Percentiles rank a stretch among this genome's conserved stretches.
phyloP scores from a whole-genome alignment of 2,329 filamentous ascomycete genomes.

The Fusarium keratoplasticum region DNA sequence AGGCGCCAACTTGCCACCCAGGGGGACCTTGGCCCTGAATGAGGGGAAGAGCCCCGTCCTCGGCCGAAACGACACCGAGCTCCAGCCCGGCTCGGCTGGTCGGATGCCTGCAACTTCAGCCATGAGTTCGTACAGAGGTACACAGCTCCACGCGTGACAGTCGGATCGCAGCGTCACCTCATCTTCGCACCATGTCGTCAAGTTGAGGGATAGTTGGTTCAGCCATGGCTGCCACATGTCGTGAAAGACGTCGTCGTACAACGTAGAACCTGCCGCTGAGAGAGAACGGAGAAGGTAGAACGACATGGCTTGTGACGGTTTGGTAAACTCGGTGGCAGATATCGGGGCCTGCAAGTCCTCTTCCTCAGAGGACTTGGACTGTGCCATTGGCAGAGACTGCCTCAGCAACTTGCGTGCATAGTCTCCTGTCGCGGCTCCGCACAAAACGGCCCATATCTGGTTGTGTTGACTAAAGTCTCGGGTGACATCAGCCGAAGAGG shows the following conservation, averaged over 20 bases:
- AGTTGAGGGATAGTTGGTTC: not conserved
- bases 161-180: not conserved
- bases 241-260: not conserved
- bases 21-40: not conserved
- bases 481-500: too few species aligned
- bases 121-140: not conserved
- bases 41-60: not conserved
- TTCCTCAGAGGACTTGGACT: not conserved
- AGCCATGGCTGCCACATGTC: not conserved
- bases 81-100: not conserved
- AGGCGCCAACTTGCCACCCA: not conserved
- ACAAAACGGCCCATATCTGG: not conserved
- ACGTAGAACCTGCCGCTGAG: not conserved
- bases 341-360: not conserved
- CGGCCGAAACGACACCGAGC: not conserved
- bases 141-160: not conserved
- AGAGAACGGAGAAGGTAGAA: not conserved
- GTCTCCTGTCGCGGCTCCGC: not conserved
- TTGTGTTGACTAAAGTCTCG: not conserved
- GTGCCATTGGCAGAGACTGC: not conserved
- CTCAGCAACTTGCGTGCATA: not conserved
- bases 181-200: not conserved
- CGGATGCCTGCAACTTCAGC: not conserved
- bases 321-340: not conserved
- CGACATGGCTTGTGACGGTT: not conserved